A percentile compares a stretch with the other conserved stretches of the same genome.
Conservation (phyloP, 371 early-diverging fungal genomes). For the Mucor plumbeus region DNA sequence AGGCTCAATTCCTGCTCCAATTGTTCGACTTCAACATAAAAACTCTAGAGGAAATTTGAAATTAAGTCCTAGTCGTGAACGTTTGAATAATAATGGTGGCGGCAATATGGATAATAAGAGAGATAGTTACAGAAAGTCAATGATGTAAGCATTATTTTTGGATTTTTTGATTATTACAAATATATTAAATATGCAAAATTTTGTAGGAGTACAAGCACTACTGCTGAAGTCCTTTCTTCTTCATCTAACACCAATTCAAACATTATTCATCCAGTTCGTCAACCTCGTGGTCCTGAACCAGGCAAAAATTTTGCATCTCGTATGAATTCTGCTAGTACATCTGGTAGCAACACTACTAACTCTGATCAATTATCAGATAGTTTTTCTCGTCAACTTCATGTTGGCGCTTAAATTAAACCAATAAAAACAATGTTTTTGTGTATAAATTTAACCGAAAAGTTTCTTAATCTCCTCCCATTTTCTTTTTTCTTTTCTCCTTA, state of each 20-base stretch:
- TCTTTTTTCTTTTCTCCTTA: conserved; percentile 3
- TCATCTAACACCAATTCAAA: neutral
- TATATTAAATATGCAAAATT: neutral
- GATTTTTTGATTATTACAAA: too few relatives aligned
- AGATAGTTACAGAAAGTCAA: conserved; percentile 36
- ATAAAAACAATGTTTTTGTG: neutral
- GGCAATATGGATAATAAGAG: conserved; percentile 17
- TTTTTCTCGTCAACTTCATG: conserved; percentile 30
- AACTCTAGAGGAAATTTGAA: conserved; percentile 30
- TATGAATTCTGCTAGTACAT: neutral
- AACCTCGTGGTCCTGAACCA: conserved; percentile 66
- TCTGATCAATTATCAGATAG: conserved; percentile 22
- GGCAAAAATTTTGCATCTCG: conserved; percentile 58
- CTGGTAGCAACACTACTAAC: neutral
- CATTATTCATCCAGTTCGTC: conserved; percentile 62
- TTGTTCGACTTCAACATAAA: conserved; percentile 32
- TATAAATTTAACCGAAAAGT: neutral
- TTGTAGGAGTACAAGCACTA: conserved; percentile 27
- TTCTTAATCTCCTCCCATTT: neutral
- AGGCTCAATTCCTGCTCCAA: conserved; percentile 31
- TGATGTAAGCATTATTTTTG: conserved; percentile 30
- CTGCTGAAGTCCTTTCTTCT: conserved; percentile 11
- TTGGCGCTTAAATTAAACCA: conserved; percentile 24
- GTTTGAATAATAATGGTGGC: conserved; percentile 17
- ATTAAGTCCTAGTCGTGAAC: conserved; percentile 39